Base-by-base conservation (phyloP, 192 early-diverging fungal species). In the Coemansia sp. region DNA sequence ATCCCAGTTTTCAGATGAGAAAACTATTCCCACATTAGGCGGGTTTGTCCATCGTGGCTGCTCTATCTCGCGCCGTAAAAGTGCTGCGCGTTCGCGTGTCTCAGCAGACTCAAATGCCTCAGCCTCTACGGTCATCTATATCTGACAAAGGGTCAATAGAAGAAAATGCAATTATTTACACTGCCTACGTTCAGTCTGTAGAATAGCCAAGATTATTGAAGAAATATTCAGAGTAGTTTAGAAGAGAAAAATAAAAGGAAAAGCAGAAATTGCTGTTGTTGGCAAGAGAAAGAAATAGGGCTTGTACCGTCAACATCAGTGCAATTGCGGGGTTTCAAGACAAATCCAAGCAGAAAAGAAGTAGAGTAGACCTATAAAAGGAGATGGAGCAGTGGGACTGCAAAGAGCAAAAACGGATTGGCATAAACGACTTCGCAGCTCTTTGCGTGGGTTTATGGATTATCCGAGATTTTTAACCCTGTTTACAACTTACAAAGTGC, bases 1-100 rank as follows among this genome's bases (percentile, higher is more conserved):
- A 8, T 53, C 39, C 73, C 72, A 80, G 78, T 80, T 69, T 9
- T 80, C 78, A 11, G 63, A 54, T 19, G 78, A 64, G 25, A 75
- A 69, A 11, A 80, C 69, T 1, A 75, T 66, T 4, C 69, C 72
- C 25, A 80, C 61, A 5, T 63, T 65, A 1, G 73, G 78, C 30
- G 66, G 46, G 2, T 4, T 52, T 11, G 54, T 24, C 61, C 69
- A 71, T 27, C 57, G 60, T 1, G 58, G 72, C 61, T 57, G 50
- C 58, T 66, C 69, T 8, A 66, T 39, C 9, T 67, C 66, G 46
- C 78, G 78, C 32, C 59, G 61, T 10, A 65, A 5, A 17, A 80
- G n/a, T 9, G 68, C 33, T 6, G 61, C 31, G 23, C 64, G 64
- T 10, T 57, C 55, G 24, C 50, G 17, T 17, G 22, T 33, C 39